Conservation (phyloP, 2,329 filamentous ascomycete species). For the Sclerotiophoma versabilis region DNA sequence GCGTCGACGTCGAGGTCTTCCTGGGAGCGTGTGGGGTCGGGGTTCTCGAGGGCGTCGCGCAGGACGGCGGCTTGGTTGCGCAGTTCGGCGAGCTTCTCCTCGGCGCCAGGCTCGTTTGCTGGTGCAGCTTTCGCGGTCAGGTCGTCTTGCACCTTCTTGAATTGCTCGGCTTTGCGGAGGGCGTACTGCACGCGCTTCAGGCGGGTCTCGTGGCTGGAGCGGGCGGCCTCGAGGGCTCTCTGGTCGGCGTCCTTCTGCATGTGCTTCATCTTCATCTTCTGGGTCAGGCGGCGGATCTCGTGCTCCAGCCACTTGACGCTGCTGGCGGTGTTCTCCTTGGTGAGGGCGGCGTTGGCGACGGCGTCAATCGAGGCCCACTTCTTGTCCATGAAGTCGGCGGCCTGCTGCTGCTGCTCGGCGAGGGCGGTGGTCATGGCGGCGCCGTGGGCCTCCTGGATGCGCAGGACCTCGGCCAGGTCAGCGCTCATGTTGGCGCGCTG, state of each 20-base stretch:
- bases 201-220: constrained; percentile 32
- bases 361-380: constrained; percentile 36
- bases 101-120: constrained; percentile 31
- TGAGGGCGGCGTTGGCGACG: constrained; percentile 25
- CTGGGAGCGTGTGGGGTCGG: constrained; percentile 20
- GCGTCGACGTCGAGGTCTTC: constrained; percentile 21
- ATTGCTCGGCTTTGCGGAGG: constrained; percentile 31
- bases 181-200: constrained; percentile 34
- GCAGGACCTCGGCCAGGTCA: constrained; percentile 65
- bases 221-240: constrained; percentile 31
- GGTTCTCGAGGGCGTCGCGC: constrained; percentile 22
- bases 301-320: constrained; percentile 36
- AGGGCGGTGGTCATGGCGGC: constrained; percentile 24
- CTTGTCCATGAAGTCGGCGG: constrained; percentile 25
- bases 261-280: constrained; percentile 36
- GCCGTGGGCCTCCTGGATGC: constrained; percentile 54
- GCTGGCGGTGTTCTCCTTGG: constrained; percentile 24
- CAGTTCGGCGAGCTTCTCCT: constrained; percentile 26
- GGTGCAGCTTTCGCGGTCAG: constrained; percentile 23
- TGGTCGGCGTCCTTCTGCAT: constrained; percentile 36
- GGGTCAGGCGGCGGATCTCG: constrained; percentile 31
- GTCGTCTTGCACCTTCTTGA: constrained; percentile 28
- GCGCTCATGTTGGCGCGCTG: constrained; percentile 70
- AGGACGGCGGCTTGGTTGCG: constrained; percentile 18
- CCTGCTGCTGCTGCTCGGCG: constrained; percentile 26